Percentiles rank a stretch among this genome's conserved stretches.
These are phyloP conservation scores for Cytidiella melzeri DNA, from an alignment of 768 basidiomycete genomes.

Conservation along the genomic window DNA sequence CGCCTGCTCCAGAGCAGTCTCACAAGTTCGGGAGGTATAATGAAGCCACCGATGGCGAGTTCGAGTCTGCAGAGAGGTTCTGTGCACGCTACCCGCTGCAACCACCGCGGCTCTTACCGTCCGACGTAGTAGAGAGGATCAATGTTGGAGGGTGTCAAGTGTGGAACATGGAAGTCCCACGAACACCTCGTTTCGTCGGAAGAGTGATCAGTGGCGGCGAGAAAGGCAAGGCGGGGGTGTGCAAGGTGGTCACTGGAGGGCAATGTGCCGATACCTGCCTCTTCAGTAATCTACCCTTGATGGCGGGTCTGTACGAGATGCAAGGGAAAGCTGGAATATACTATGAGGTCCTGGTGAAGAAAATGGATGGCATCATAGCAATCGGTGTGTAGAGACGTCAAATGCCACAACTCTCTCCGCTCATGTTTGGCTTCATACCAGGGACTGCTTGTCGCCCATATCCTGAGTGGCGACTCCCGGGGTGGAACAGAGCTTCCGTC, in stretches of 20 bases:
- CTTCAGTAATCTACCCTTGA: conserved; percentile 53
- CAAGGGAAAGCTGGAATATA: conserved; percentile 53
- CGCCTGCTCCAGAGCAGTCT: conserved; percentile 49
- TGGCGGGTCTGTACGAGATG: conserved; percentile 54
- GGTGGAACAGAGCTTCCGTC: conserved; percentile 64
- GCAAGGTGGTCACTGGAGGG: conserved; percentile 35
- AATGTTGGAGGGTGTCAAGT: conserved; percentile 37
- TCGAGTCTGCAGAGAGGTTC: conserved; percentile 43
- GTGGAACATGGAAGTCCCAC: conserved; percentile 46
- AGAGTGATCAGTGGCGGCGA: conserved; percentile 32
- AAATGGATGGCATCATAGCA: conserved; percentile 55
- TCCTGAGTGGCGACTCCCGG: conserved; percentile 59
- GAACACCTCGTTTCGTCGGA: conserved; percentile 38
- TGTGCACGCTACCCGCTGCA: conserved; percentile 36
- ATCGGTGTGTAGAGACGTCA: conserved; percentile 45
- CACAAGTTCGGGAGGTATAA: conserved; percentile 42
- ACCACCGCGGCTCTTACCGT: conserved; percentile 42
- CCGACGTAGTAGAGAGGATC: conserved; percentile 48
- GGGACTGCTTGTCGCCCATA: conserved; percentile 63
- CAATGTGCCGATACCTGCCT: conserved; percentile 47
- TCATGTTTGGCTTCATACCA: conserved; percentile 19
- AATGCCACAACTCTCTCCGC: background rate
- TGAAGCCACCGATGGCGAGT: conserved; percentile 57
- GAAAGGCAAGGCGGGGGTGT: conserved; percentile 23
- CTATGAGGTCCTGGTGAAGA: conserved; percentile 52